Conservation (phyloP, 106 monocot species). For the Dendrobium chrysotoxum region DNA sequence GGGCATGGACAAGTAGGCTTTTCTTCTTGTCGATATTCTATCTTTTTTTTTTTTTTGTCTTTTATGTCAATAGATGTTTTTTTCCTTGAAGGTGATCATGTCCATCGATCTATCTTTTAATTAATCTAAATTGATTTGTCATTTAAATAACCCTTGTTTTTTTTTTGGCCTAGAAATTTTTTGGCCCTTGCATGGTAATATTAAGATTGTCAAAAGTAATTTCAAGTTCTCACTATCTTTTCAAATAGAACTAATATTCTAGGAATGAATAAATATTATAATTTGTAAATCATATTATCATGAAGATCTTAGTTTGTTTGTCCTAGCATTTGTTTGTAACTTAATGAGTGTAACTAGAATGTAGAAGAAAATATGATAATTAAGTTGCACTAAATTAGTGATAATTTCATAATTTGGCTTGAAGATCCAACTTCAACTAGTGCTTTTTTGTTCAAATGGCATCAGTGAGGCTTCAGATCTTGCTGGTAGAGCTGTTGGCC, state of each 20-base stretch:
- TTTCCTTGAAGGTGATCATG: not conserved
- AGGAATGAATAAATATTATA: not conserved
- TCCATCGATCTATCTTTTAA: not conserved
- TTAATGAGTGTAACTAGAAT: not conserved
- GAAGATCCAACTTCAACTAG: not conserved
- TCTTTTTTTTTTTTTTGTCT: not conserved
- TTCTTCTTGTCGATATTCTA: not conserved
- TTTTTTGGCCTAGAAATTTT: not conserved
- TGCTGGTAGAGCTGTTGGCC: not conserved
- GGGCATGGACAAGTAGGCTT: constrained; percentile 3
- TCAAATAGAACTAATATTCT: not conserved
- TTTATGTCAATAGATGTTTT: not conserved
- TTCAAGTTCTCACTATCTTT: not conserved
- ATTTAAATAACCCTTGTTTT: not conserved
- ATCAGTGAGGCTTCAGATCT: not conserved
- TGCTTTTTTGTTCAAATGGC: not conserved
- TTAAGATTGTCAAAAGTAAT: not conserved
- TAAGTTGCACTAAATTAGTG: not conserved
- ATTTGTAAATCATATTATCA: not conserved
- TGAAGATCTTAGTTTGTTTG: not conserved
- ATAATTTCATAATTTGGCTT: not conserved
- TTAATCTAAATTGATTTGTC: not conserved
- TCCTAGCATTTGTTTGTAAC: not conserved
- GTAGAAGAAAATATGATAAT: not conserved
- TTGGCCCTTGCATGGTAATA: not conserved